Conservation (phyloP, 495 filamentous ascomycete species). For the Penicillium daleae region DNA sequence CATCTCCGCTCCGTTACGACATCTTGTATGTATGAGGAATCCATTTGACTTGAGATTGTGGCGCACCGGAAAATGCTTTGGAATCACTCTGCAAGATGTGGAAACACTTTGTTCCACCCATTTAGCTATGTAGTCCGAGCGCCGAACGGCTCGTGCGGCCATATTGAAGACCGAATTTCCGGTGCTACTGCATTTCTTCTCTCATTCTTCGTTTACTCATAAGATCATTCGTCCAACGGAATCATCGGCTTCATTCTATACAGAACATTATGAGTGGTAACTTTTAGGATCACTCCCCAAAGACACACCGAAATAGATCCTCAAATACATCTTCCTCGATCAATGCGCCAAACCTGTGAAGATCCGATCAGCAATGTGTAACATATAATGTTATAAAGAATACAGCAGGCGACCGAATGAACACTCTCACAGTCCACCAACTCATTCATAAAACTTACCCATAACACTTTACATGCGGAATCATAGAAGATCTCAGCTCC, state of each 20-base stretch:
- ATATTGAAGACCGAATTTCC: not conserved
- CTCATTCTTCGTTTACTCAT: not conserved
- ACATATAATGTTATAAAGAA: not conserved
- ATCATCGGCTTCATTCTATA: not conserved
- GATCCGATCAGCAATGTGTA: constrained; percentile 1
- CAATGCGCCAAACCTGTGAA: constrained; percentile 18
- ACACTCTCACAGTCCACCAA: not conserved
- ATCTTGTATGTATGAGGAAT: not conserved
- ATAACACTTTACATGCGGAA: constrained; percentile 23
- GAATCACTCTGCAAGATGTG: not conserved
- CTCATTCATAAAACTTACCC: constrained; percentile 13
- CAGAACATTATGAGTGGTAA: not conserved
- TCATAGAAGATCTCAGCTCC: constrained; percentile 15
- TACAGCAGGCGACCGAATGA: not conserved
- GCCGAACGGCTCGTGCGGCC: not conserved
- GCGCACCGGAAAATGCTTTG: not conserved
- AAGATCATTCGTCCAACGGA: not conserved
- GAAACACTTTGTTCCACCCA: not conserved
- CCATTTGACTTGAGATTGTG: not conserved
- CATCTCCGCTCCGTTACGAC: not conserved
- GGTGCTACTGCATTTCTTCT: not conserved
- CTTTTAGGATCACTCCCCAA: not conserved
- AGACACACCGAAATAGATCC: constrained; percentile 3
- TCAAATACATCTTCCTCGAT: constrained; percentile 23
- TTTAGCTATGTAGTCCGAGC: not conserved